These are phyloP conservation scores for Alternaria hordeiaustralica DNA, from an alignment of 2,329 filamentous ascomycete genomes.

Conservation along the genomic window DNA sequence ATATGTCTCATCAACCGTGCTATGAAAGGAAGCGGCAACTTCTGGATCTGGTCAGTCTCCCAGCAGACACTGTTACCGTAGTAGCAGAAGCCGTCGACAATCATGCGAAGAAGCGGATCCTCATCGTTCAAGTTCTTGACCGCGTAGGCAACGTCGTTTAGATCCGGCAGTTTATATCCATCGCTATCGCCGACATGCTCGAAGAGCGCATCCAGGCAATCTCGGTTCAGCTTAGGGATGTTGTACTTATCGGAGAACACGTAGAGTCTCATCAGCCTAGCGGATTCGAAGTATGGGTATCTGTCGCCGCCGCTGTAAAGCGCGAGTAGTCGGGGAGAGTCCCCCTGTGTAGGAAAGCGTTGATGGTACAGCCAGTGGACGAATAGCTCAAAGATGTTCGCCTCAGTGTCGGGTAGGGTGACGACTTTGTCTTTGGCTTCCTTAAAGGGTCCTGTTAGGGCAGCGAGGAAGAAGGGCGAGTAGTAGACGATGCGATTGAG, in stretches of 20 bases:
- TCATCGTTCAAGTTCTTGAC: background rate
- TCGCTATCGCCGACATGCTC: background rate
- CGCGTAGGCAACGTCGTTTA: accelerated
- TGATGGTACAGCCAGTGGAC: background rate
- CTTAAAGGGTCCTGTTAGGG: background rate
- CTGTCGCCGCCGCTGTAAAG: too few relatives aligned
- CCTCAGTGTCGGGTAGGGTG: background rate
- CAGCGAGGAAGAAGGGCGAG: background rate
- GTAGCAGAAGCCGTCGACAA: background rate
- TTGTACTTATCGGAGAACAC: background rate
- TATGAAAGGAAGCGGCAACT: too few relatives aligned
- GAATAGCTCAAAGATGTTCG: background rate
- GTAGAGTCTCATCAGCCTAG: background rate
- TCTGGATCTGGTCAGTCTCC: background rate
- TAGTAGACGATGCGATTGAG: background rate
- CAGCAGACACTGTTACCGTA: background rate
- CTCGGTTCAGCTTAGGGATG: background rate
- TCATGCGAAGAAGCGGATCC: background rate
- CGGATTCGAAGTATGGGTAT: too few relatives aligned
- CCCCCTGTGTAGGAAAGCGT: background rate
- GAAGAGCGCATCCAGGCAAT: background rate
- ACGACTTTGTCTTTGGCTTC: background rate
- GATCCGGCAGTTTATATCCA: background rate
- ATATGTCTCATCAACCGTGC: too few relatives aligned
- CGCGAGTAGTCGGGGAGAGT: background rate